Conservation (phyloP, 768 basidiomycete species). For the Lentinula guzmanii region DNA sequence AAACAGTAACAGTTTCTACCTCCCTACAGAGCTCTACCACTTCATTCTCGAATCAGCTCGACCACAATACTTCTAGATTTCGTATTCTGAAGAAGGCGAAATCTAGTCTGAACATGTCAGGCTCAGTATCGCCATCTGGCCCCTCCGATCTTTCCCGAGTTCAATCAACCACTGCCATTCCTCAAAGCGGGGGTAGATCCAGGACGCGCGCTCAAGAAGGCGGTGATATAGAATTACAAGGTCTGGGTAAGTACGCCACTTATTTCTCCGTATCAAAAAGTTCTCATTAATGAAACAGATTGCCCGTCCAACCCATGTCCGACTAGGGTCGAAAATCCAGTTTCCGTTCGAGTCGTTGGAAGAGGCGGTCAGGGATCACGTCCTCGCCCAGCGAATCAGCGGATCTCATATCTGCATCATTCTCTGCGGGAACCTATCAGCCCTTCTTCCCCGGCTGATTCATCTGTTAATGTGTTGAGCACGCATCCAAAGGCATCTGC, state of each 20-base stretch:
- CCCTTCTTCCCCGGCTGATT: background rate
- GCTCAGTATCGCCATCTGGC: background rate
- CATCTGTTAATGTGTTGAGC: background rate
- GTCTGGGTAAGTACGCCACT: background rate
- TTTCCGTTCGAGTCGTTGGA: background rate
- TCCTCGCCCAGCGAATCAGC: background rate
- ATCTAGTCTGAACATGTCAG: background rate
- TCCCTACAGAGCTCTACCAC: background rate
- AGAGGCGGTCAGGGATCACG: constrained; percentile 4
- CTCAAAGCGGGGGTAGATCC: background rate
- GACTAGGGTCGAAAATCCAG: background rate
- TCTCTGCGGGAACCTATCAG: background rate
- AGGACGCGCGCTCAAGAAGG: background rate
- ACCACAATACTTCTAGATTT: background rate
- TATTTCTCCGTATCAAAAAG: background rate
- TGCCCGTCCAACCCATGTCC: background rate
- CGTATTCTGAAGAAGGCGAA: background rate
- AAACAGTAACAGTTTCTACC: background rate
- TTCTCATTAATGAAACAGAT: background rate
- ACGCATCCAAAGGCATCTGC: background rate
- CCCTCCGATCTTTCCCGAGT: background rate
- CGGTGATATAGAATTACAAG: background rate
- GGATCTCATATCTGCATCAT: background rate
- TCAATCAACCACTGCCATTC: background rate
- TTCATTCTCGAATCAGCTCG: background rate